Conservation (phyloP, 2,329 filamentous ascomycete species). For the Dendryphion nanum region DNA sequence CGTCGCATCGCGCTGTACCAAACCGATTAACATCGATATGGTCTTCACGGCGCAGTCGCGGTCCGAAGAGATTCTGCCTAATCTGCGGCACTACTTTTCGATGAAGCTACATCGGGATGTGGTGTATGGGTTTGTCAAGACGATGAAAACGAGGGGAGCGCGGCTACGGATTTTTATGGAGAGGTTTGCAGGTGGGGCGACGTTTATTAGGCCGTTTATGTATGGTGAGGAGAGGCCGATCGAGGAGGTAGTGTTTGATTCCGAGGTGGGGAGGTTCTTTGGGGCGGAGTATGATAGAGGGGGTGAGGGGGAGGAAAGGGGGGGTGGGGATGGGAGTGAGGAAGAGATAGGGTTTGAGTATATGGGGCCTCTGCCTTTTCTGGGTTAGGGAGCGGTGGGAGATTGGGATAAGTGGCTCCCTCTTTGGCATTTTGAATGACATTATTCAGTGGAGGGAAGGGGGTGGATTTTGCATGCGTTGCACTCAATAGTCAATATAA, state of each 20-base stretch:
- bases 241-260: conserved; percentile 29
- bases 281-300: conserved; percentile 20
- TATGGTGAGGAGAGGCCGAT: conserved; percentile 30
- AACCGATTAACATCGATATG: conserved; percentile 2
- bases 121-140: conserved; percentile 25
- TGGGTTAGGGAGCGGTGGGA: no score
- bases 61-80: not conserved
- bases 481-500: no score
- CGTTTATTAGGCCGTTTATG: conserved; percentile 37
- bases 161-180: conserved; percentile 24
- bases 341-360: no score
- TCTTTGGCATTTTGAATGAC: no score
- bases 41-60: conserved; percentile 4
- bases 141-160: conserved; percentile 19
- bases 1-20: not conserved
- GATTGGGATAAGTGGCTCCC: no score
- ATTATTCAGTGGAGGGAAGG: no score
- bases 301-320: conserved; percentile 20
- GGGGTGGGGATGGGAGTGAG: no score
- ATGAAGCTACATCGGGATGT: conserved; percentile 1
- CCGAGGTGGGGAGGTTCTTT: conserved; percentile 26
- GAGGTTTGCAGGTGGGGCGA: conserved; percentile 13
- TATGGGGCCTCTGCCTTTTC: no score
- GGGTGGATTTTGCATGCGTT: no score
- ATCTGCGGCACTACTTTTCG: not conserved